Percentiles rank a stretch among this genome's conserved stretches.
Conservation (phyloP, 2,329 filamentous ascomycete genomes). For the Aspergillus versicolor region DNA sequence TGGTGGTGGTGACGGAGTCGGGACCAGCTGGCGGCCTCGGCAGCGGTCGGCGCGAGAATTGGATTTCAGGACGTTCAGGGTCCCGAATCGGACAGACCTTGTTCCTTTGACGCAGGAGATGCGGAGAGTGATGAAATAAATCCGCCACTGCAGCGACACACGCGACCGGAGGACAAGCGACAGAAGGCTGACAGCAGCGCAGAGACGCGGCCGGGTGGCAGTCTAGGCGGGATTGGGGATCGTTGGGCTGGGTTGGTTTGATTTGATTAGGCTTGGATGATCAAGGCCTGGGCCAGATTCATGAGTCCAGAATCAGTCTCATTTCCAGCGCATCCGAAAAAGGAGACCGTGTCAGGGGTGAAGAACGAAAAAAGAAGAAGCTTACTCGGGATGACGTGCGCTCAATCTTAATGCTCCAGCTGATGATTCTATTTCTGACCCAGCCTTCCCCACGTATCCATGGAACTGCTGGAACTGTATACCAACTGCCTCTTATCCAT, state of each 20-base stretch:
- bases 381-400: slow-evolving; percentile 11
- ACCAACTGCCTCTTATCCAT: neutral
- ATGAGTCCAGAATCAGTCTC: neutral
- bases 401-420: neutral
- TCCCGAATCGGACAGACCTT: neutral
- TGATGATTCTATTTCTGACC: neutral
- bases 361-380: slow-evolving; percentile 7
- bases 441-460: slow-evolving; percentile 11
- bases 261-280: slow-evolving; percentile 1
- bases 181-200: slow-evolving; percentile 2
- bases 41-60: slow-evolving; percentile 18
- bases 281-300: neutral
- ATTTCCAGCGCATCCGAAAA: neutral
- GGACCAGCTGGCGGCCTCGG: slow-evolving; percentile 35
- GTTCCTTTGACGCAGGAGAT: slow-evolving; percentile 5
- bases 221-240: slow-evolving; percentile 9
- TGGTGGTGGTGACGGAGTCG: slow-evolving; percentile 21
- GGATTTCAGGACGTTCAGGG: slow-evolving; percentile 4
- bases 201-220: neutral
- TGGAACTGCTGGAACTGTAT: slow-evolving; percentile 6
- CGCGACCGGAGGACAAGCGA: slow-evolving; percentile 18
- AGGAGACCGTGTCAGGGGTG: slow-evolving; percentile 3
- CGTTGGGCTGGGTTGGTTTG: slow-evolving; percentile 2
- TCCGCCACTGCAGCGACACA: slow-evolving; percentile 10
- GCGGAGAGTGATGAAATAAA: neutral